Conservation (phyloP, 2,329 filamentous ascomycete species). For the Orbilia blumenaviensis region DNA sequence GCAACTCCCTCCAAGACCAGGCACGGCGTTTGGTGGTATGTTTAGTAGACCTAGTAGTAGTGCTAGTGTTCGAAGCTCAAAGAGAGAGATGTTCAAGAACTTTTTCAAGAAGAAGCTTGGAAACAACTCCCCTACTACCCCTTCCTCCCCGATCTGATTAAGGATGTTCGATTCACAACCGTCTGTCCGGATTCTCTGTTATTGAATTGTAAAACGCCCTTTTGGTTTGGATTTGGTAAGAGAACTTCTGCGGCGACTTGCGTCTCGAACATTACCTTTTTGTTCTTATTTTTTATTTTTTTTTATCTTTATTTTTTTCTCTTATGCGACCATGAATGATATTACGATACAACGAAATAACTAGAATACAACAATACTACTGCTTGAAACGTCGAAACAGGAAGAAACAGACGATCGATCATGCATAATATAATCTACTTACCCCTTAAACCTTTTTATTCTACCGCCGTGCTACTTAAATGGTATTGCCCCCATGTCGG, state of each 20-base stretch:
- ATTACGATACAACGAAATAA: background rate
- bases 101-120: constrained; percentile 22
- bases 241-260: no score
- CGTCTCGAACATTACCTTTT: background rate
- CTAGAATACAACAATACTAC: background rate
- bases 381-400: no score
- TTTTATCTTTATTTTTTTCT: background rate
- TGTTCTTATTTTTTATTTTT: no score
- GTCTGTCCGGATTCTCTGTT: no score
- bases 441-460: background rate
- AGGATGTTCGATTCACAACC: no score
- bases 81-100: constrained; percentile 25
- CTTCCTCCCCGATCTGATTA: background rate
- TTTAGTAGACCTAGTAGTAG: background rate
- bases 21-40: background rate
- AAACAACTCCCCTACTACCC: background rate
- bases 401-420: background rate
- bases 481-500: no score
- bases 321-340: background rate
- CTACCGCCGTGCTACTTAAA: no score
- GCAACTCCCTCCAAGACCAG: background rate
- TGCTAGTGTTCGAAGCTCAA: background rate
- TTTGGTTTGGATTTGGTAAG: background rate
- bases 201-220: background rate
- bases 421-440: background rate